A percentile compares a stretch with the other conserved stretches of the same genome.
Evolutionary conservation across 2,329 filamentous ascomycete species (phyloP).

Genomic region (Aspergillus sp.): DNA sequence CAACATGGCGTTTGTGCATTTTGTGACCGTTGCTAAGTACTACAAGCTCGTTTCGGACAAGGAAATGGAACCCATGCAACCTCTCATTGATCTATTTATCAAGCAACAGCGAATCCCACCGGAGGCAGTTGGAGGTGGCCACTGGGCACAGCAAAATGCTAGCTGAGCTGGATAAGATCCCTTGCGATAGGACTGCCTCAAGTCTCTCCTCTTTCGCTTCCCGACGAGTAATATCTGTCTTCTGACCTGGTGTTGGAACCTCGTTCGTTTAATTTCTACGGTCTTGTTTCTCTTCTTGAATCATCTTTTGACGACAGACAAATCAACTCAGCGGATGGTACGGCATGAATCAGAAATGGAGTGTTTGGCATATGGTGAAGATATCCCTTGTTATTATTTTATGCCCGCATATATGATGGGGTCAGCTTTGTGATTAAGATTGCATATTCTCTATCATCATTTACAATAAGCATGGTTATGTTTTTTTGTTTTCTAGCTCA

Average conservation of each 20-base stretch:
- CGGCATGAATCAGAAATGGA: constrained; percentile 17
- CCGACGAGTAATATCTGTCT: constrained; percentile 19
- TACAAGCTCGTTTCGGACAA: constrained; percentile 78
- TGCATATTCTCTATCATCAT: neutral
- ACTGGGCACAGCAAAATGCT: constrained; percentile 34
- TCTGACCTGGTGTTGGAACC: constrained; percentile 29
- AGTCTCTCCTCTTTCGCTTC: constrained; percentile 9
- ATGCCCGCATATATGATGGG: constrained; percentile 9
- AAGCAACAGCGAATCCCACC: constrained; percentile 79
- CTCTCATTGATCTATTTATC: constrained; percentile 83
- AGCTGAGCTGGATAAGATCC: constrained; percentile 17
- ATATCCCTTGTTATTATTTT: constrained; percentile 14
- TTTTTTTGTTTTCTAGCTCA: constrained; percentile 3
- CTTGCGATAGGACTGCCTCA: neutral
- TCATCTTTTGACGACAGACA: constrained; percentile 7
- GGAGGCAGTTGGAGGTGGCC: constrained; percentile 43
- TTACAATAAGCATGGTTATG: neutral
- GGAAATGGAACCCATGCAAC: constrained; percentile 93
- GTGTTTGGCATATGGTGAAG: constrained; percentile 32
- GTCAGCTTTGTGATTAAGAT: neutral
- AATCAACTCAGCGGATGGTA: constrained; percentile 16
- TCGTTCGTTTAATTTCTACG: constrained; percentile 13
- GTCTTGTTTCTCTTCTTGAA: constrained; percentile 12
- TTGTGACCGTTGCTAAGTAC: constrained; percentile 69
- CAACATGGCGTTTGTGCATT: constrained; percentile 83